phyloP scores from a whole-genome alignment of 139 green algal genomes.

The Micractinium conductrix region DNA sequence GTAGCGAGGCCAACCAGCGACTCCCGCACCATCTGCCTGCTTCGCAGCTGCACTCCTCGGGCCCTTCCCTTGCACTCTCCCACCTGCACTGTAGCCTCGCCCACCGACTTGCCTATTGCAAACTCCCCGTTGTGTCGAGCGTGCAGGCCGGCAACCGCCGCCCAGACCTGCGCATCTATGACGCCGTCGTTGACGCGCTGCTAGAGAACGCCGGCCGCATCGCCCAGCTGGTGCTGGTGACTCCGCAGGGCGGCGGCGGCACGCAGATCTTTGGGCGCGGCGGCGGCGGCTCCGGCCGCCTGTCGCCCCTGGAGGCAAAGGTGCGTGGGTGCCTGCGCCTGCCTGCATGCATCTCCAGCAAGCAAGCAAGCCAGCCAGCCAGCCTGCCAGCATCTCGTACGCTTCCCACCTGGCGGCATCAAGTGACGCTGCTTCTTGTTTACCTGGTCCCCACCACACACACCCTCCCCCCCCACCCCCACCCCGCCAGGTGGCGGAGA shows the following conservation, averaged over 20 bases:
- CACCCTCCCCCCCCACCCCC: too few species aligned
- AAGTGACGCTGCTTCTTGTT: too few species aligned
- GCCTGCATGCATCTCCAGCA: too few species aligned
- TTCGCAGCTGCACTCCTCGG: not conserved
- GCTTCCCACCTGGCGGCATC: too few species aligned
- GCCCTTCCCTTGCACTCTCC: too few species aligned
- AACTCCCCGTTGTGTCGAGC: too few species aligned
- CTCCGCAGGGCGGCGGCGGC: conserved; percentile 17
- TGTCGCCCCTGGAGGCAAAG: conserved; percentile 22
- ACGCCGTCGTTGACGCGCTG: conserved; percentile 14
- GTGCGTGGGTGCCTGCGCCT: too few species aligned
- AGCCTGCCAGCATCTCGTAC: too few species aligned
- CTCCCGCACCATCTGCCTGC: too few species aligned
- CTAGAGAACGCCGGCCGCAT: conserved; percentile 20
- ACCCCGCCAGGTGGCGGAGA: conserved; percentile 17
- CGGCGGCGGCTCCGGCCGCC: not conserved
- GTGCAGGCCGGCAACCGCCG: conserved; percentile 23
- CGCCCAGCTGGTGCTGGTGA: conserved; percentile 29
- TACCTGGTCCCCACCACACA: too few species aligned
- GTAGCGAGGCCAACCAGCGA: too few species aligned
- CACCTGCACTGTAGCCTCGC: not conserved
- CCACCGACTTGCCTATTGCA: not conserved
- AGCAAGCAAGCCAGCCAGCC: too few species aligned
- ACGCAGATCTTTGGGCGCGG: conserved; percentile 11
- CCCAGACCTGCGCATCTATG: conserved; percentile 26